Base-by-base conservation (phyloP, 1,284 basidiomycete species). In the Microbotryum saponariae region DNA sequence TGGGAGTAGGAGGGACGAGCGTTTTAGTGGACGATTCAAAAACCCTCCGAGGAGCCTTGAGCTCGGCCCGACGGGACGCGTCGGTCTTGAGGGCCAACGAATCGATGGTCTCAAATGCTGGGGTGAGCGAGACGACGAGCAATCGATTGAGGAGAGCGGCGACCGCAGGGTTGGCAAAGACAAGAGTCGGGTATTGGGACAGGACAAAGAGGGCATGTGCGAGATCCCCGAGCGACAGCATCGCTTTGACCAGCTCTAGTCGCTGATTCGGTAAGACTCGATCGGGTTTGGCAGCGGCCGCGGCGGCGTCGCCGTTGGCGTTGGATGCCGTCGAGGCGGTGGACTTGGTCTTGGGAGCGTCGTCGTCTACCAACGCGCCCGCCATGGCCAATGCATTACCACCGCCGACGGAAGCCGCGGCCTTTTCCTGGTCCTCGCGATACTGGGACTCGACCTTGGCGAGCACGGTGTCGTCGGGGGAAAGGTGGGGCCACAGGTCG, bases 191-290 rank as follows among this genome's bases (percentile, higher is more conserved):
- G 73, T 85, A 91, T 71, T 85, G 85, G 29, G 86, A 83, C 66
- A 98, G 77, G 61, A 97, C 82, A 45, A 84, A 83, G 54, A 91
- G 77, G 10, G 89, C 85, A 14, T 88, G 84, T 53, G 85, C 82
- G 45, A 94, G 72, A 31, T 88, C 87, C 20, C 96, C 96, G 49
- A 97, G 79, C 44, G 89, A 81, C 27, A 99, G 83, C 37, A 97
- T 78, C n/a, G 89, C 88, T 45, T 81, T 79, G 20, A 92, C 75
- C 20, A 98, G 79, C 45, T 85, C 86, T 45, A 88, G 81, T 71
- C 91, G 89, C 75, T 97, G 92, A 69, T 92, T 89, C 2, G 82
- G 81, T 14, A 51, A 29, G 16, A 59, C 58, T 48, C 51, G 70
- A 42, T 23, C 63, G 33, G 62, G 74, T 21, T 57, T 67, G 46